Evolutionary conservation across 2,329 filamentous ascomycete genomes (phyloP), one percentile per base, ranked within the genome.

Genomic region (Leptographium lundbergii): DNA sequence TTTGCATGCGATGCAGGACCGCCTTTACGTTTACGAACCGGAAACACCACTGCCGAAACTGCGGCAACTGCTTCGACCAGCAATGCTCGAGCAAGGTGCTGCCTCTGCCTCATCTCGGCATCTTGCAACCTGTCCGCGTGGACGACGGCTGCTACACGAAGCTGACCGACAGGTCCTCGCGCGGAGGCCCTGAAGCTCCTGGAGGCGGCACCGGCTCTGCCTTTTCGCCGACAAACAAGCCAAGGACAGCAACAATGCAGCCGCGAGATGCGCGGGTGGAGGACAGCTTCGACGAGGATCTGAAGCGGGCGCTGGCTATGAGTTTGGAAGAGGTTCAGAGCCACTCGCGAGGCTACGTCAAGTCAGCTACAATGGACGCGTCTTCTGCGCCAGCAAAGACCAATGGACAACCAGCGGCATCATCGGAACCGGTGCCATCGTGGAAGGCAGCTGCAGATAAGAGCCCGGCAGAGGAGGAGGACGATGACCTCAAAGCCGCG

Each of bases 11-110:
- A 69, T 99, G 94, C 71, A 85, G 94, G 65, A 96, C 92, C 14
- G 75, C 90, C 22, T 99, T 99, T 67, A 96, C 90, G 54, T 96
- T 99, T 69, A 99, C 92, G 59, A 99, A 99, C 71, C 86, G 94
- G 68, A 99, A 97, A 70, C 94, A 99, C 70, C 94, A 99, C 71
- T 99, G 94, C 69, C 86, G 94, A 64, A 99, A 99, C 71, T 99
- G 94, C 68, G 94, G 94, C 57, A 96, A 94, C 72, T 94, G 95
- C 67, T 99, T 99, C 70, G 95, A 96, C 69, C 90, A 92, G 64
- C 86, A 94, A 67, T 99, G 94, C 69, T 97, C 92, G 17, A 86
- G 84, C 75, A 97, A 97, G 75, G 84, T 81, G 25, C 80, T 96
- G 48, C 87, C 94, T 6, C 77, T 99, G 19, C 92, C 94, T 17